A percentile compares a stretch with the other conserved stretches of the same genome.
Evolutionary conservation across 352 stramenopile species (phyloP).

Genomic region (Pythium guiyangense): DNA sequence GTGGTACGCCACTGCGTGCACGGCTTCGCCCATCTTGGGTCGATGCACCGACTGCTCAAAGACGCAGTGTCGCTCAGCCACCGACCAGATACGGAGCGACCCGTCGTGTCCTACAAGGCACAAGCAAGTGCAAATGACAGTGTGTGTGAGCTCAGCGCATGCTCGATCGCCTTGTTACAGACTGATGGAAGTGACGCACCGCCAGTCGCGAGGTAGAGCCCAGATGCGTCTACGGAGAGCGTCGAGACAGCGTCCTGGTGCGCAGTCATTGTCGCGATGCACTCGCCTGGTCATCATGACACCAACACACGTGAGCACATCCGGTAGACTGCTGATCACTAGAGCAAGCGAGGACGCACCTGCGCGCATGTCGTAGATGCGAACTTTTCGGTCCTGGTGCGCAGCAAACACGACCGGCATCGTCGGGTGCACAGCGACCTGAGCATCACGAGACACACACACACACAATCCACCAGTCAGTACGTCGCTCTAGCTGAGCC

Average conservation of each 20-base stretch:
- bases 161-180: too few relatives aligned
- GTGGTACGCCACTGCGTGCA: constrained; percentile 75
- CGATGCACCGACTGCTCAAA: constrained; percentile 85
- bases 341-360: constrained; percentile 16
- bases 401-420: constrained; percentile 81
- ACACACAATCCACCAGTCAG: not conserved
- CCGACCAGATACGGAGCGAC: constrained; percentile 79
- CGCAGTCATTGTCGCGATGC: constrained; percentile 65
- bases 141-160: not conserved
- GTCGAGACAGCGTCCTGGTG: constrained; percentile 82
- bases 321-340: not conserved
- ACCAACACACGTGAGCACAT: not conserved
- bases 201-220: constrained; percentile 70
- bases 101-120: constrained; percentile 66
- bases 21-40: constrained; percentile 75
- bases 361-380: constrained; percentile 85
- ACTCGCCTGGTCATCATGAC: constrained; percentile 40
- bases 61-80: constrained; percentile 78
- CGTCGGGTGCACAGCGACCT: constrained; percentile 65
- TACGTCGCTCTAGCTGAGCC: not conserved
- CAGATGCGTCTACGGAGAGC: constrained; percentile 71
- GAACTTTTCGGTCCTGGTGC: constrained; percentile 80
- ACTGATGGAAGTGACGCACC: constrained; percentile 23
- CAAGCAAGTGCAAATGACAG: constrained; percentile 1
- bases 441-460: not conserved